Evolutionary conservation across 2,329 filamentous ascomycete genomes (phyloP).

Genomic region (Ceratocystis variospora): DNA sequence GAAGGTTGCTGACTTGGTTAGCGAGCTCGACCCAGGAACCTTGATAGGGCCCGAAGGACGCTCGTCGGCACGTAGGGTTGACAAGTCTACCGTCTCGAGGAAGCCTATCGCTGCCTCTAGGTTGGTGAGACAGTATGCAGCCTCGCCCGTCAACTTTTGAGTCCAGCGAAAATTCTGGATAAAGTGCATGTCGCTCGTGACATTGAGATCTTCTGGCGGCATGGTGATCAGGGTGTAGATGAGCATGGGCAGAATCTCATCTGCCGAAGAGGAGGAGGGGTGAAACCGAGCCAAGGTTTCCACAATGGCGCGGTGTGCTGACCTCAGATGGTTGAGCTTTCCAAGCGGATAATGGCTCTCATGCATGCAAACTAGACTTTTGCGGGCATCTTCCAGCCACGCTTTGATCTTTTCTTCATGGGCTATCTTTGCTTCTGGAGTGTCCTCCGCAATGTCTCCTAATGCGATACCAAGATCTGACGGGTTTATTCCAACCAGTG

Average conservation of each 20-base stretch:
- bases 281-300: conserved; percentile 61
- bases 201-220: conserved; percentile 69
- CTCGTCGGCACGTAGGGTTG: conserved; percentile 73
- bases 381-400: conserved; percentile 54
- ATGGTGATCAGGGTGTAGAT: conserved; percentile 93
- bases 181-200: conserved; percentile 89
- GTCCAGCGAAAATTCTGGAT: conserved; percentile 83
- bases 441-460: conserved; percentile 39
- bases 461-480: conserved; percentile 71
- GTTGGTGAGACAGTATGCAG: conserved; percentile 91
- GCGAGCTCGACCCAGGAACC: conserved; percentile 36
- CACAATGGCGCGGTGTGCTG: conserved; percentile 85
- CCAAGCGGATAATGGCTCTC: conserved; percentile 76
- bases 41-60: conserved; percentile 53
- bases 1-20: conserved; percentile 36
- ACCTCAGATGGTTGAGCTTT: conserved; percentile 78
- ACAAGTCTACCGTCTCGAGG: conserved; percentile 85
- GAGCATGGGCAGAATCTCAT: conserved; percentile 91
- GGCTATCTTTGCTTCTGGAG: conserved; percentile 36
- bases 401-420: conserved; percentile 55
- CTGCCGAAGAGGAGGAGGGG: conserved; percentile 66
- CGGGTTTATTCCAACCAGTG: conserved; percentile 80
- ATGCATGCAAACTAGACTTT: conserved; percentile 66
- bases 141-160: conserved; percentile 78
- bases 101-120: conserved; percentile 91